Evolutionary conservation across 768 basidiomycete species (phyloP).

Genomic region (Tricholomella constricta): DNA sequence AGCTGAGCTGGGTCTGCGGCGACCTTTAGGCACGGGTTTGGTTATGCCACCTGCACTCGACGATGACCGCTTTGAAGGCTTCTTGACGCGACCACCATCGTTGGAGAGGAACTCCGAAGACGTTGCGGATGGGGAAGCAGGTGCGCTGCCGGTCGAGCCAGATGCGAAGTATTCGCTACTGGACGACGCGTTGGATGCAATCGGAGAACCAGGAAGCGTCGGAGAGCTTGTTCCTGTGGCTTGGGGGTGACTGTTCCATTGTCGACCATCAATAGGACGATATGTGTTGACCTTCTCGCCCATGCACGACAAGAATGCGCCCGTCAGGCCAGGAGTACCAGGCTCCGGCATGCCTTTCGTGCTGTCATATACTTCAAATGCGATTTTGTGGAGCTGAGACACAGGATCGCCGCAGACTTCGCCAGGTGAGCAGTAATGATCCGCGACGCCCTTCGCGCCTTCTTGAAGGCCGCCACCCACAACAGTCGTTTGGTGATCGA

Average conservation of each 20-base stretch:
- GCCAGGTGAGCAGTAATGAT: constrained; percentile 79
- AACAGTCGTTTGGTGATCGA: constrained; percentile 87
- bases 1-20: constrained; percentile 78
- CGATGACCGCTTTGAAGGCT: constrained; percentile 65
- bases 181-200: constrained; percentile 61
- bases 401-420: constrained; percentile 94
- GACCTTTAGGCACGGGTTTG: constrained; percentile 55
- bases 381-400: constrained; percentile 94
- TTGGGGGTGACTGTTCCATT: constrained; percentile 59
- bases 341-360: constrained; percentile 69
- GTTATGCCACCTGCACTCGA: constrained; percentile 66
- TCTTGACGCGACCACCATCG: constrained; percentile 84
- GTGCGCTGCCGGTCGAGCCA: constrained; percentile 60
- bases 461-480: constrained; percentile 92
- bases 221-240: constrained; percentile 53
- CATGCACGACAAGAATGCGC: constrained; percentile 88
- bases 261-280: constrained; percentile 78
- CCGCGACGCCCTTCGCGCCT: constrained; percentile 80
- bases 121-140: constrained; percentile 64
- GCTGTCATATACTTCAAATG: constrained; percentile 86
- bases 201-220: constrained; percentile 67
- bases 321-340: constrained; percentile 75
- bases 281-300: constrained; percentile 93
- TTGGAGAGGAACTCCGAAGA: constrained; percentile 71
- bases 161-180: constrained; percentile 69